Conservation (phyloP, 768 basidiomycete genomes). For the Suillus fuscotomentosus region DNA sequence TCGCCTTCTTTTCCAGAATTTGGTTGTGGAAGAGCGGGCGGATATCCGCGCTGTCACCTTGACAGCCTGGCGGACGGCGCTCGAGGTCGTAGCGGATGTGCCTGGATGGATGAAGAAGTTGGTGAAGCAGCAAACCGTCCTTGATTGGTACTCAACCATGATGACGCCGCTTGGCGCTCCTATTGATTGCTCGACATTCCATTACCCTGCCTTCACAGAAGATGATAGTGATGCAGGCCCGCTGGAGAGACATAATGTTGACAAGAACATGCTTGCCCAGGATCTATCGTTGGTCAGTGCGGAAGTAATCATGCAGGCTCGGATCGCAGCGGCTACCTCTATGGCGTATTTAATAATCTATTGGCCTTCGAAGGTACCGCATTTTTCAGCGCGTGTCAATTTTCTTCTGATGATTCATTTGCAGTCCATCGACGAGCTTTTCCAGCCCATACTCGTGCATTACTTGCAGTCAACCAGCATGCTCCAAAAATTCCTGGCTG, state of each 20-base stretch:
- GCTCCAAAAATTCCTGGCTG: constrained; percentile 85
- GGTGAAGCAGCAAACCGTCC: constrained; percentile 55
- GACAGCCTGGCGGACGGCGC: constrained; percentile 69
- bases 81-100: constrained; percentile 49
- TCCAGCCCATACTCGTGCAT: constrained; percentile 72
- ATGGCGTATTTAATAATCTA: constrained; percentile 65
- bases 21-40: constrained; percentile 84
- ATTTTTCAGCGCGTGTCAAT: neutral
- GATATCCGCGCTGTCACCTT: constrained; percentile 81
- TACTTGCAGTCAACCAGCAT: constrained; percentile 88
- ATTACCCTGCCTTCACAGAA: constrained; percentile 52
- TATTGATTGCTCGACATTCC: constrained; percentile 69
- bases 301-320: constrained; percentile 76
- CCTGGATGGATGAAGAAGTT: constrained; percentile 51
- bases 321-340: constrained; percentile 76
- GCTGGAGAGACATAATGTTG: constrained; percentile 83
- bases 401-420: neutral
- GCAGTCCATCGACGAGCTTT: constrained; percentile 58
- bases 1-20: constrained; percentile 88
- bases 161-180: constrained; percentile 89
- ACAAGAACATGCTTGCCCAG: constrained; percentile 92
- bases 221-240: constrained; percentile 42
- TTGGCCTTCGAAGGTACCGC: constrained; percentile 61
- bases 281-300: constrained; percentile 80
- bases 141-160: constrained; percentile 84